Conservation (phyloP, 345 rosid species). For the Brassica napus region DNA sequence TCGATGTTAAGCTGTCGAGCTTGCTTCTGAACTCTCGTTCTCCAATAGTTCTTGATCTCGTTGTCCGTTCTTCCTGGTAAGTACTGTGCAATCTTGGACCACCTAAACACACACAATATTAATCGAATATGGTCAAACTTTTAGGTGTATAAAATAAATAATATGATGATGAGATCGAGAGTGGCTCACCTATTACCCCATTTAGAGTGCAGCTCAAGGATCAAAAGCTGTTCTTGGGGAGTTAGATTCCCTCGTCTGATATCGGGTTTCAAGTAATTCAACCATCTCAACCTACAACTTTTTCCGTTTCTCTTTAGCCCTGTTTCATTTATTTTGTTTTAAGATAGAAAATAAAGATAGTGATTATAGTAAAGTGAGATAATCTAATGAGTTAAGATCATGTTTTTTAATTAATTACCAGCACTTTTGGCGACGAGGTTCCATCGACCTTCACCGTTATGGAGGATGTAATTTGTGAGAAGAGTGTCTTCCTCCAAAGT, state of each 20-base stretch:
- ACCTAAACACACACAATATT: slow-evolving; percentile 43
- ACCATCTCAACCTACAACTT: slow-evolving; percentile 94
- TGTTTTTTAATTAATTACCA: slow-evolving; percentile 42
- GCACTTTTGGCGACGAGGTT: slow-evolving; percentile 76
- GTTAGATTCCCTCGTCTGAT: slow-evolving; percentile 85
- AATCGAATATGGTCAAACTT: neutral
- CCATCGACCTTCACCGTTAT: slow-evolving; percentile 93
- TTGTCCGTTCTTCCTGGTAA: slow-evolving; percentile 95
- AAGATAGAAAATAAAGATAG: neutral
- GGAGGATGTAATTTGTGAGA: slow-evolving; percentile 62
- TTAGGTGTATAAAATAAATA: neutral
- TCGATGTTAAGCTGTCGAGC: slow-evolving; percentile 81
- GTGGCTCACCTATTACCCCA: slow-evolving; percentile 80
- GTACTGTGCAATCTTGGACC: slow-evolving; percentile 90
- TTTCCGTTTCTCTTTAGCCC: slow-evolving; percentile 88
- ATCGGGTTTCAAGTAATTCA: slow-evolving; percentile 87
- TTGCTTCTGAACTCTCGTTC: slow-evolving; percentile 91
- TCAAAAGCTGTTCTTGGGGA: slow-evolving; percentile 78
- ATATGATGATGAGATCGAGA: neutral
- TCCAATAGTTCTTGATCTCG: slow-evolving; percentile 94
- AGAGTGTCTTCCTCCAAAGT: slow-evolving; percentile 84
- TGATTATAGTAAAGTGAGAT: neutral
- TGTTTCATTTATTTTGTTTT: slow-evolving; percentile 12
- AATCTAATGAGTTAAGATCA: neutral
- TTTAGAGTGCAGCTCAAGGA: slow-evolving; percentile 86